These are phyloP conservation scores for Fusarium incarnatum DNA, from an alignment of 2,329 filamentous ascomycete species.

Conservation along the genomic window DNA sequence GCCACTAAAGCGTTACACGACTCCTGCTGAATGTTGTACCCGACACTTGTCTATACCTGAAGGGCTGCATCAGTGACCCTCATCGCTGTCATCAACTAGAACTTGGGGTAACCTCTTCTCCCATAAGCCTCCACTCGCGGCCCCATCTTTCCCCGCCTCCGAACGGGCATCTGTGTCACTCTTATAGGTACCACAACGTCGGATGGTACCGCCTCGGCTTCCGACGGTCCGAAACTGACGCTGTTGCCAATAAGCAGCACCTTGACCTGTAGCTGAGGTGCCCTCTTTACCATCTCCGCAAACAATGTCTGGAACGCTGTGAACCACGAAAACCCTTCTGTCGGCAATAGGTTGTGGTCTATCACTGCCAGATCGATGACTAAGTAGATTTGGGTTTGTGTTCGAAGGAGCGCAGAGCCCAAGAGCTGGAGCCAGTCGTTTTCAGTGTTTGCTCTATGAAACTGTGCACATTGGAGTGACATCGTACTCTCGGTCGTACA, in stretches of 20 bases:
- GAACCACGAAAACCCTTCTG: conserved; percentile 1
- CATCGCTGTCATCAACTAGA: neutral
- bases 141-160: neutral
- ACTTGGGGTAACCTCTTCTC: neutral
- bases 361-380: neutral
- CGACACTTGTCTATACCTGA: neutral
- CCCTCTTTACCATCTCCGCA: neutral
- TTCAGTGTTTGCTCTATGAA: neutral
- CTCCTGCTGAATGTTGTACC: neutral
- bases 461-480: neutral
- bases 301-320: neutral
- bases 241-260: neutral
- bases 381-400: neutral
- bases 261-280: neutral
- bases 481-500: neutral
- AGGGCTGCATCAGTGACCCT: no score
- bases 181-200: neutral
- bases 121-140: neutral
- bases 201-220: neutral
- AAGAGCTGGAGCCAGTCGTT: neutral
- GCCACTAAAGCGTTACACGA: neutral
- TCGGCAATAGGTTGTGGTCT: neutral
- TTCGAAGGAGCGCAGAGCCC: neutral
- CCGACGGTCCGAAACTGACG: neutral
- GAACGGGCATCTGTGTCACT: neutral